These are phyloP conservation scores for Talaromyces thailandensis DNA, from an alignment of 495 filamentous ascomycete species.

Conservation along the genomic window DNA sequence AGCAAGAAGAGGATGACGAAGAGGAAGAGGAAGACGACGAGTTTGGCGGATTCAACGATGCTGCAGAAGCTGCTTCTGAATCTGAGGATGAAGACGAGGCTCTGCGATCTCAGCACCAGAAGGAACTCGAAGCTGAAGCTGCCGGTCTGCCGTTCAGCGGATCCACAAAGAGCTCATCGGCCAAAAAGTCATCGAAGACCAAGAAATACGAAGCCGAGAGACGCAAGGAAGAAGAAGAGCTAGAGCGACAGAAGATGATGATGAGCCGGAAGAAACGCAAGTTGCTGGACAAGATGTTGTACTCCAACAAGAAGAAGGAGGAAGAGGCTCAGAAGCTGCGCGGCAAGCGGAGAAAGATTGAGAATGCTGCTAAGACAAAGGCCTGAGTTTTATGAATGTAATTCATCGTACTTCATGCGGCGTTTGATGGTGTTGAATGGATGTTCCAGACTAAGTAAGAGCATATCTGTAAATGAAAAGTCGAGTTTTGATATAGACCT, in stretches of 20 bases:
- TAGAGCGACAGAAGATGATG: conserved; percentile 86
- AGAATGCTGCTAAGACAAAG: conserved; percentile 43
- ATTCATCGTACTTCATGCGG: not conserved
- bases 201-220: conserved; percentile 61
- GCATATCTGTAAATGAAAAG: not conserved
- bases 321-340: conserved; percentile 66
- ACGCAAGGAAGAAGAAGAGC: conserved; percentile 70
- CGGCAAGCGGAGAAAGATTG: conserved; percentile 79
- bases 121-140: conserved; percentile 87
- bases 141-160: conserved; percentile 43
- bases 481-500: not conserved
- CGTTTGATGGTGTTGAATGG: not conserved
- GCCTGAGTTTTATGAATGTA: conserved; percentile 1
- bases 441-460: not conserved
- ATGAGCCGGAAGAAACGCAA: conserved; percentile 87
- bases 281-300: conserved; percentile 85
- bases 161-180: conserved; percentile 30
- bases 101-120: conserved; percentile 56
- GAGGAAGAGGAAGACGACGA: conserved; percentile 31
- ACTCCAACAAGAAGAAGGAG: conserved; percentile 76
- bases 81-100: conserved; percentile 47
- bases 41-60: conserved; percentile 33
- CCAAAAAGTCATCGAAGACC: conserved; percentile 50
- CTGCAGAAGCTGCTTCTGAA: conserved; percentile 28
- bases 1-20: conserved; percentile 32